A percentile compares a stretch with the other conserved stretches of the same genome.
Conservation (phyloP, 2,329 filamentous ascomycete species). For the Colletotrichum limetticola region DNA sequence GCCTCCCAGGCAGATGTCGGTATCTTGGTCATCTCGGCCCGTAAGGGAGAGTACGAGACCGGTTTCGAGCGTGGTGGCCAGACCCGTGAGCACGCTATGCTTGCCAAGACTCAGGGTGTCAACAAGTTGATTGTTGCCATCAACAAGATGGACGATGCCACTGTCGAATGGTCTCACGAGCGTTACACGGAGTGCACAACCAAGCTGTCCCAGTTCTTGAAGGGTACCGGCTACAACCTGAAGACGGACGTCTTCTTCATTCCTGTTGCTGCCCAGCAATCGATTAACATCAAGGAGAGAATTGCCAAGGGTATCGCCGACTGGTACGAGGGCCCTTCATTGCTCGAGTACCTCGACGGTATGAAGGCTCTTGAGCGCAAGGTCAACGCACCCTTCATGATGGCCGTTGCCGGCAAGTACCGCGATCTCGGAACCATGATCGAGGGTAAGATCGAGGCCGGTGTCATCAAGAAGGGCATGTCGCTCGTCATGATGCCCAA, state of each 20-base stretch:
- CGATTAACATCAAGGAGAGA: slow-evolving; percentile 87
- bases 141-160: slow-evolving; percentile 99
- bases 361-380: slow-evolving; percentile 96
- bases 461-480: slow-evolving; percentile 91
- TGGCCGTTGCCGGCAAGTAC: slow-evolving; percentile 97
- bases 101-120: slow-evolving; percentile 98
- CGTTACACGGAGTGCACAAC: slow-evolving; percentile 93
- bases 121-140: slow-evolving; percentile 95
- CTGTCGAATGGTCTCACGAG: slow-evolving; percentile 94
- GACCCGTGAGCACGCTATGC: slow-evolving; percentile 95
- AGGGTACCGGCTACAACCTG: slow-evolving; percentile 91
- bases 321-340: slow-evolving; percentile 90
- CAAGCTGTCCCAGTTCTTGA: slow-evolving; percentile 89
- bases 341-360: slow-evolving; percentile 93
- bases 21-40: slow-evolving; percentile 93
- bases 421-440: slow-evolving; percentile 97
- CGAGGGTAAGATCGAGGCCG: slow-evolving; percentile 96
- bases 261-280: slow-evolving; percentile 92
- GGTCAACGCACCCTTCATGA: slow-evolving; percentile 98
- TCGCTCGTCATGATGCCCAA: slow-evolving; percentile 96
- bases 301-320: slow-evolving; percentile 79
- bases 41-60: slow-evolving; percentile 99
- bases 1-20: slow-evolving; percentile 94
- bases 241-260: slow-evolving; percentile 96
- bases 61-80: slow-evolving; percentile 97